These are phyloP conservation scores for Rhypophila decipiens DNA, from an alignment of 495 filamentous ascomycete species.

Conservation along the genomic window DNA sequence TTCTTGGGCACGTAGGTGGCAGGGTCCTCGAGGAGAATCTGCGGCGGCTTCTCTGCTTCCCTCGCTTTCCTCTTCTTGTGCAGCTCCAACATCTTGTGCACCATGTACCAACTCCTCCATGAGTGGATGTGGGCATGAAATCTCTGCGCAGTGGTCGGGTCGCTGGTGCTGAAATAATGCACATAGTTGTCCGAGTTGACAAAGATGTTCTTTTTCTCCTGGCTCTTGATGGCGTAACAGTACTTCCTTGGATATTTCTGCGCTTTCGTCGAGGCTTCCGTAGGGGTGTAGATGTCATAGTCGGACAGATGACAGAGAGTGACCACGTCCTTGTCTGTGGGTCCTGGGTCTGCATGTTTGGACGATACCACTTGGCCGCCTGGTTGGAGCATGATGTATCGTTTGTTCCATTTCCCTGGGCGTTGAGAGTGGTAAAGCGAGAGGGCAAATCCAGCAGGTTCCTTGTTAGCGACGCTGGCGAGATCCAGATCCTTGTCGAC, in stretches of 20 bases:
- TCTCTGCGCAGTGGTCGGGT: conserved; percentile 53
- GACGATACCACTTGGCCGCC: conserved; percentile 71
- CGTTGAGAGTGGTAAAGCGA: conserved; percentile 75
- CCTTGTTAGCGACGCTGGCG: conserved; percentile 51
- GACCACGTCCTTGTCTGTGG: conserved; percentile 52
- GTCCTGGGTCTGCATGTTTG: conserved; percentile 55
- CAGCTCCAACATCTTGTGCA: conserved; percentile 38
- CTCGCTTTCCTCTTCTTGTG: conserved; percentile 5
- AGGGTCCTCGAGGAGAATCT: conserved; percentile 7
- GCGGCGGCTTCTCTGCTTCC: conserved; percentile 23
- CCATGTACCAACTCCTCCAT: conserved; percentile 88
- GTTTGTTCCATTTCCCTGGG: conserved; percentile 79
- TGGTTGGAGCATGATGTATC: conserved; percentile 63
- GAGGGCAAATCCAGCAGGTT: conserved; percentile 50
- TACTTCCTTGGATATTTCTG: conserved; percentile 70
- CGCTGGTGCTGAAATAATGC: conserved; percentile 83
- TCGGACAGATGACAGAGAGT: conserved; percentile 85
- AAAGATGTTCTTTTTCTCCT: conserved; percentile 85
- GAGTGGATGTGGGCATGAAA: conserved; percentile 66
- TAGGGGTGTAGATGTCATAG: conserved; percentile 84
- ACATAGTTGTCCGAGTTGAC: conserved; percentile 75
- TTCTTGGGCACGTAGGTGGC: conserved; percentile 21
- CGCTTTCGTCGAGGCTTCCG: conserved; percentile 54
- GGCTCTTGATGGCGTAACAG: conserved; percentile 87
- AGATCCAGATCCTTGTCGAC: conserved; percentile 37